A percentile compares a stretch with the other conserved stretches of the same genome.
phyloP scores from a whole-genome alignment of 305 asterid species.

The Fraxinus albicans region DNA sequence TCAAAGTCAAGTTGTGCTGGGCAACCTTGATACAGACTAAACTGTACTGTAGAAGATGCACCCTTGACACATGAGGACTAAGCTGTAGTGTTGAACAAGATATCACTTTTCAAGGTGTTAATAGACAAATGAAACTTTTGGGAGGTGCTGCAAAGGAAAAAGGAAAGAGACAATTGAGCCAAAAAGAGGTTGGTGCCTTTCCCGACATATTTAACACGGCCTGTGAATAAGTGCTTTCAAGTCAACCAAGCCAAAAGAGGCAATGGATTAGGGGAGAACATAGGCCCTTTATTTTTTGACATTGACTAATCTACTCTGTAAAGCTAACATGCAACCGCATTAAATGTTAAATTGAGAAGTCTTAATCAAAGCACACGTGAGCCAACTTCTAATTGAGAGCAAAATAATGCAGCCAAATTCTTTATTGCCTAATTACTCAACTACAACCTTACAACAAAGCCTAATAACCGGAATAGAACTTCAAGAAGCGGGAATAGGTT shows the following conservation, averaged over 20 bases:
- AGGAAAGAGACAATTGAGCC: conserved; percentile 34
- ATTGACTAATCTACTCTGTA: background rate
- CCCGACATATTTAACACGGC: background rate
- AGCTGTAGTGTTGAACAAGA: background rate
- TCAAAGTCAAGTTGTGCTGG: background rate
- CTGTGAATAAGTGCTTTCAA: background rate
- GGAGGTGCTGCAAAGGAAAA: conserved; percentile 15
- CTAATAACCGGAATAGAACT: background rate
- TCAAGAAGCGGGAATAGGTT: background rate
- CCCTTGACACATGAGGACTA: background rate
- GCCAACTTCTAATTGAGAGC: background rate
- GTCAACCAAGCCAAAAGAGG: background rate
- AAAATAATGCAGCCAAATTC: background rate
- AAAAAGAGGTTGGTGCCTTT: background rate
- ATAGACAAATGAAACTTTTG: conserved; percentile 7
- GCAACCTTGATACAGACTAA: background rate
- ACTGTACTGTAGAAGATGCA: background rate
- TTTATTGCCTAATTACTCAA: background rate
- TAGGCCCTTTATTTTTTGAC: background rate
- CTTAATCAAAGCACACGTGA: background rate
- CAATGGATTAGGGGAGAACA: background rate
- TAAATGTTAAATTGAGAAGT: background rate
- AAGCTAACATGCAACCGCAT: background rate
- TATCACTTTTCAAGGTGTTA: conserved; percentile 24
- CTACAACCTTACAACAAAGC: background rate